These are phyloP conservation scores for Coix lacrymajobi DNA, from an alignment of 176 grass and related monocot genomes.

Conservation along the genomic window DNA sequence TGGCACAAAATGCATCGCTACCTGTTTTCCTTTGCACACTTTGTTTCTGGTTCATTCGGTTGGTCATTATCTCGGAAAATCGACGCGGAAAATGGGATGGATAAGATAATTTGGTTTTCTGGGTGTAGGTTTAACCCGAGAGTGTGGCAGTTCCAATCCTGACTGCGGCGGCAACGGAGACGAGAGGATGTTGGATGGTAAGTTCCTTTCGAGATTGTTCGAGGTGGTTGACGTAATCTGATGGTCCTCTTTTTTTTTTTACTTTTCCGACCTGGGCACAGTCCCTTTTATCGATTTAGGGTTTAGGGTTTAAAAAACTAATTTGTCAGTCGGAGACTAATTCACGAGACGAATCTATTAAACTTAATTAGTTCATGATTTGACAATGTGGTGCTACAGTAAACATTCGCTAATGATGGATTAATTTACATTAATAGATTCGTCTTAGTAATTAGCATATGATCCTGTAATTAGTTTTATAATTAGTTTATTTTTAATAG, in stretches of 20 bases:
- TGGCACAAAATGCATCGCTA: neutral
- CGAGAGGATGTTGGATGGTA: neutral
- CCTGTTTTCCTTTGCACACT: neutral
- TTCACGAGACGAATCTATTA: too few relatives aligned
- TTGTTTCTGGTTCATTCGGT: neutral
- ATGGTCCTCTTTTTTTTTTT: neutral
- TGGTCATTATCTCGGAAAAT: neutral
- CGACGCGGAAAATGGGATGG: neutral
- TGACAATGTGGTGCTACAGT: too few relatives aligned
- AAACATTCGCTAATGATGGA: too few relatives aligned
- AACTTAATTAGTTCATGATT: too few relatives aligned
- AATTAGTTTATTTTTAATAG: too few relatives aligned
- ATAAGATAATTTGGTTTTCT: constrained; percentile 1
- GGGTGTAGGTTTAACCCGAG: neutral
- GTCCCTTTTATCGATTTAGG: neutral
- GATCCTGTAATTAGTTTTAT: too few relatives aligned
- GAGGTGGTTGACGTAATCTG: neutral
- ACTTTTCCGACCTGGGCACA: neutral
- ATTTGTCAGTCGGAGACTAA: too few relatives aligned
- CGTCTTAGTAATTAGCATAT: too few relatives aligned
- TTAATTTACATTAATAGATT: too few relatives aligned
- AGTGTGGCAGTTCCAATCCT: neutral
- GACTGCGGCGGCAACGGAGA: neutral
- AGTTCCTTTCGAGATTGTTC: neutral
- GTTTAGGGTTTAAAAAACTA: too few relatives aligned